Evolutionary conservation across 495 filamentous ascomycete genomes (phyloP).

Genomic region (Friedmanniomyces simplex): DNA sequence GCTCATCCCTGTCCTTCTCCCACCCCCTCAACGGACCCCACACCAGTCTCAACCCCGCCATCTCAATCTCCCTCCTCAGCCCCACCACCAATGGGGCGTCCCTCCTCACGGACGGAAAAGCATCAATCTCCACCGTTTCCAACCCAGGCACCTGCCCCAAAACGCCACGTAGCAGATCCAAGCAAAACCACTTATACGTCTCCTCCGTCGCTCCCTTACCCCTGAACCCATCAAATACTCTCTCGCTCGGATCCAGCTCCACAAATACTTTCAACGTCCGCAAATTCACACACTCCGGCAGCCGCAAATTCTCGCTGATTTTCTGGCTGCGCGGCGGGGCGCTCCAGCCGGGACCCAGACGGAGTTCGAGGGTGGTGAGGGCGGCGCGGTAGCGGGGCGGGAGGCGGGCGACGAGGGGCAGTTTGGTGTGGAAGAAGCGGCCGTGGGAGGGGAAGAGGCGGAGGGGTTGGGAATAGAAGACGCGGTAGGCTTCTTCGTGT

Average conservation of each 20-base stretch:
- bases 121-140: slow-evolving; percentile 62
- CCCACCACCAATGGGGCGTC: slow-evolving; percentile 59
- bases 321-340: slow-evolving; percentile 64
- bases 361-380: slow-evolving; percentile 61
- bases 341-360: slow-evolving; percentile 72
- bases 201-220: slow-evolving; percentile 40
- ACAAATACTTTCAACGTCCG: slow-evolving; percentile 63
- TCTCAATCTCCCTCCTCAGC: slow-evolving; percentile 45
- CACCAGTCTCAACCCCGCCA: slow-evolving; percentile 42
- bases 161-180: slow-evolving; percentile 46
- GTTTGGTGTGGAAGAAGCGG: slow-evolving; percentile 53
- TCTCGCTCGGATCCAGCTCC: slow-evolving; percentile 60
- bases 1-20: slow-evolving; percentile 28
- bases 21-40: slow-evolving; percentile 68
- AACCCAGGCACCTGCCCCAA: slow-evolving; percentile 51
- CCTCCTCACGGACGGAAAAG: slow-evolving; percentile 57
- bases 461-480: slow-evolving; percentile 72
- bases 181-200: slow-evolving; percentile 67
- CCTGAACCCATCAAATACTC: slow-evolving; percentile 63
- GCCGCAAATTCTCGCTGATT: slow-evolving; percentile 53
- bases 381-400: slow-evolving; percentile 53
- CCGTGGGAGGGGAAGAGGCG: slow-evolving; percentile 66
- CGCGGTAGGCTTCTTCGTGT: slow-evolving; percentile 59
- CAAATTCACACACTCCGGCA: slow-evolving; percentile 51
- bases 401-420: slow-evolving; percentile 54